Conservation (phyloP, 106 monocot genomes). For the Dendrobium nobile region DNA sequence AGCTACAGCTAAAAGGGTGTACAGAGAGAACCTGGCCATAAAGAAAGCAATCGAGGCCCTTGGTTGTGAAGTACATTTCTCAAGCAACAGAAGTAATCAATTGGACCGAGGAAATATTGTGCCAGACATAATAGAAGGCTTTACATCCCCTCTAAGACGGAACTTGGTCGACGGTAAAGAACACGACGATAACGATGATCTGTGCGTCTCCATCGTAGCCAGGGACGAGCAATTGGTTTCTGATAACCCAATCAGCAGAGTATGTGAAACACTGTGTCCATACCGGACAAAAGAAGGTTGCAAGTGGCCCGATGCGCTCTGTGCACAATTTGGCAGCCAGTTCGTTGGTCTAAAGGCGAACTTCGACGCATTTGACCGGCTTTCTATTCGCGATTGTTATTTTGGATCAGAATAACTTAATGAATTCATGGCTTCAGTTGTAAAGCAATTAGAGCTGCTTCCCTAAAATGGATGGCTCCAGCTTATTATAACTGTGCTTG, state of each 20-base stretch:
- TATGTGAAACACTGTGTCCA: slow-evolving; percentile 77
- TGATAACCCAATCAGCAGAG: slow-evolving; percentile 22
- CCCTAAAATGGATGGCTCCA: background rate
- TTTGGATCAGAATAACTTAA: slow-evolving; percentile 44
- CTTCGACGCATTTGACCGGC: slow-evolving; percentile 85
- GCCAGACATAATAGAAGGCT: slow-evolving; percentile 14
- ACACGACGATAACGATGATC: slow-evolving; percentile 32
- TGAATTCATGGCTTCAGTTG: background rate
- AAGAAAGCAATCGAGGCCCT: slow-evolving; percentile 79
- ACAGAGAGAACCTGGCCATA: slow-evolving; percentile 61
- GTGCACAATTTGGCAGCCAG: slow-evolving; percentile 77
- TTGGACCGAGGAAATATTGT: slow-evolving; percentile 12
- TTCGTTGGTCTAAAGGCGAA: slow-evolving; percentile 87
- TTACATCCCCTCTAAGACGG: slow-evolving; percentile 10
- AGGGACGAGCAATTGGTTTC: slow-evolving; percentile 39
- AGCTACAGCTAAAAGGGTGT: slow-evolving; percentile 35
- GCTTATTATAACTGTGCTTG: background rate
- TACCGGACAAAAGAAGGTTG: slow-evolving; percentile 76
- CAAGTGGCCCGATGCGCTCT: slow-evolving; percentile 84
- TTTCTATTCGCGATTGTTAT: slow-evolving; percentile 79
- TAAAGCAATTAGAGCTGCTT: too few relatives aligned
- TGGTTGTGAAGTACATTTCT: slow-evolving; percentile 78
- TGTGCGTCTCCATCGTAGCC: slow-evolving; percentile 64
- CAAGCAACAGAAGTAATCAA: slow-evolving; percentile 19
- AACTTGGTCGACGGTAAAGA: slow-evolving; percentile 13